Evolutionary conservation across 495 filamentous ascomycete species (phyloP).

Genomic region (Neurospora discreta): DNA sequence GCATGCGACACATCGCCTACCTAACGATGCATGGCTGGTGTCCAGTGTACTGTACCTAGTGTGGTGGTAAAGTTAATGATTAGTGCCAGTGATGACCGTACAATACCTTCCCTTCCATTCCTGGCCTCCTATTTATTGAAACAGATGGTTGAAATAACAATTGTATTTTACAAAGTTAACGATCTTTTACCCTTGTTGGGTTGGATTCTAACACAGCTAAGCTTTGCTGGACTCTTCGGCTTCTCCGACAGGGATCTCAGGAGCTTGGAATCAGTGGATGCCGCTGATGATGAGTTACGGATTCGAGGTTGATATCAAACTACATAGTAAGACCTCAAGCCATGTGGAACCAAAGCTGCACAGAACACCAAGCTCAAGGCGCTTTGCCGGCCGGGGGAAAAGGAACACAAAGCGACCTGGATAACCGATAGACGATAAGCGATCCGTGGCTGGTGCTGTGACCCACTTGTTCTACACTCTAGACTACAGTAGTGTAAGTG

Average conservation of each 20-base stretch:
- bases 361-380: neutral
- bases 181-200: neutral
- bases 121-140: neutral
- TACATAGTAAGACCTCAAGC: neutral
- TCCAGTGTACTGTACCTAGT: no score
- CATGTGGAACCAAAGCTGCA: no score
- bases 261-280: neutral
- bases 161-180: neutral
- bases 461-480: neutral
- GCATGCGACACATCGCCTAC: neutral
- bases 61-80: no score
- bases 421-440: neutral
- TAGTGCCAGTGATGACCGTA: neutral
- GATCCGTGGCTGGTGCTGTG: neutral
- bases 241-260: neutral
- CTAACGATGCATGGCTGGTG: neutral
- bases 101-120: neutral
- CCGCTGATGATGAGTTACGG: neutral
- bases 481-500: neutral
- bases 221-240: neutral
- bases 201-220: neutral
- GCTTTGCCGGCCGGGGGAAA: neutral
- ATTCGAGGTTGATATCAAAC: neutral
- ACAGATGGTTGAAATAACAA: neutral
- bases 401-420: no score